phyloP scores from a whole-genome alignment of 345 rosid genomes.

The Nephelium lappaceum region DNA sequence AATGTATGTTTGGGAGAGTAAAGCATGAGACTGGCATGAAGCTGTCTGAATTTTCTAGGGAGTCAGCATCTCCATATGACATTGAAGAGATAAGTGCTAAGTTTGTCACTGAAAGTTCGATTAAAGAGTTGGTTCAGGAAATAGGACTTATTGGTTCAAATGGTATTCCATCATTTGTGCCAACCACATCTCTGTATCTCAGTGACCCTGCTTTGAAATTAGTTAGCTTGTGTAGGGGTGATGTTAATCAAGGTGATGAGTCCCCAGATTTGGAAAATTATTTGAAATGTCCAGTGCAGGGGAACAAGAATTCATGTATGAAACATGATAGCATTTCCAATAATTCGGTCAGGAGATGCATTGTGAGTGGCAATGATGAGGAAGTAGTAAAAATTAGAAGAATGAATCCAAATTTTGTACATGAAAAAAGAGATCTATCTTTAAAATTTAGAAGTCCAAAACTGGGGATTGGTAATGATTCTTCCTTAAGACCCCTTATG shows the following conservation, averaged over 20 bases:
- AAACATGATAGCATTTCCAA: constrained; percentile 4
- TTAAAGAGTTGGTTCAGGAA: constrained; percentile 39
- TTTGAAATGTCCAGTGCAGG: not conserved
- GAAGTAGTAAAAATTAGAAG: constrained; percentile 18
- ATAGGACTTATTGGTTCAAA: constrained; percentile 45
- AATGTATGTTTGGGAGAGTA: constrained; percentile 8
- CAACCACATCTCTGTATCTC: constrained; percentile 27
- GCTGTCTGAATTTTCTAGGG: constrained; percentile 15
- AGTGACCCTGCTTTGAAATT: constrained; percentile 37
- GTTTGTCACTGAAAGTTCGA: constrained; percentile 33
- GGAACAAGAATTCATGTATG: not conserved
- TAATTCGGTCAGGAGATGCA: constrained; percentile 13
- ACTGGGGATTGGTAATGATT: constrained; percentile 15
- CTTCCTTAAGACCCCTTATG: constrained; percentile 23
- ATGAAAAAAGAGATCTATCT: constrained; percentile 18
- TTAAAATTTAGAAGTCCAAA: constrained; percentile 13
- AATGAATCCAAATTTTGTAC: constrained; percentile 8
- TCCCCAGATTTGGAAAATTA: not conserved
- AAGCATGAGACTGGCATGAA: constrained; percentile 20
- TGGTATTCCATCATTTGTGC: constrained; percentile 37
- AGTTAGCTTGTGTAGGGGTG: constrained; percentile 6
- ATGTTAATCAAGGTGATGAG: constrained; percentile 12
- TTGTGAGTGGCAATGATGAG: constrained; percentile 16
- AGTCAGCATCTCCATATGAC: constrained; percentile 30
- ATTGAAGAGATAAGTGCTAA: constrained; percentile 35